phyloP scores from a whole-genome alignment of 345 rosid species.

The Acer saccharum region DNA sequence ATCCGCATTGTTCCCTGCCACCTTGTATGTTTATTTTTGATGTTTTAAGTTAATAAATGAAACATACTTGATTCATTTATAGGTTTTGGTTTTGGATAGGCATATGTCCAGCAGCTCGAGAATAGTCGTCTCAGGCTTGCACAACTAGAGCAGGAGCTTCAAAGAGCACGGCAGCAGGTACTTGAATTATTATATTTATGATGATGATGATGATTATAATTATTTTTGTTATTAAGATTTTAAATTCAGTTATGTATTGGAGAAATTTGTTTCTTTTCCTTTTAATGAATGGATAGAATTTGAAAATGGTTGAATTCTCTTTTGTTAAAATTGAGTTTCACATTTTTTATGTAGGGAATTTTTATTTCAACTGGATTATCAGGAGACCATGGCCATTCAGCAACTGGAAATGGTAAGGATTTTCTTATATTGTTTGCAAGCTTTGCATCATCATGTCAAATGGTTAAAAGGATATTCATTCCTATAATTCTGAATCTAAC shows the following conservation, averaged over 20 bases:
- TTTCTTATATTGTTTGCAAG: neutral
- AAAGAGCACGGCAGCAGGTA: constrained; percentile 80
- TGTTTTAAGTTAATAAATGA: constrained; percentile 21
- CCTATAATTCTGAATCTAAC: neutral
- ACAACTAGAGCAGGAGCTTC: constrained; percentile 87
- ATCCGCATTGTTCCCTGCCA: constrained; percentile 2
- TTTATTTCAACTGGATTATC: constrained; percentile 48
- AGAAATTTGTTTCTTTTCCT: neutral
- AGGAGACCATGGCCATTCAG: constrained; percentile 46
- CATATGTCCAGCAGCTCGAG: constrained; percentile 95
- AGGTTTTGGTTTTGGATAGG: constrained; percentile 67
- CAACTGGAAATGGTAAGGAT: constrained; percentile 58
- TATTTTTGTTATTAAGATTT: neutral
- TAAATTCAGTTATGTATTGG: neutral
- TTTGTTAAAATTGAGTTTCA: neutral
- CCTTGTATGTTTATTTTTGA: neutral
- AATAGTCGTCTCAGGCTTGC: constrained; percentile 62
- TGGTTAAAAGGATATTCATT: neutral
- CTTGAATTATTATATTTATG: neutral
- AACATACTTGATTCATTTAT: constrained; percentile 44
- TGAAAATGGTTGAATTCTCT: neutral
- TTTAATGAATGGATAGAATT: neutral
- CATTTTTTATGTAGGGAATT: constrained; percentile 46
- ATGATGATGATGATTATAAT: neutral
- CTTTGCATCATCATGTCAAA: neutral